Evolutionary conservation across 2,329 filamentous ascomycete species (phyloP).

Genomic region (Tolypocladium paradoxum): DNA sequence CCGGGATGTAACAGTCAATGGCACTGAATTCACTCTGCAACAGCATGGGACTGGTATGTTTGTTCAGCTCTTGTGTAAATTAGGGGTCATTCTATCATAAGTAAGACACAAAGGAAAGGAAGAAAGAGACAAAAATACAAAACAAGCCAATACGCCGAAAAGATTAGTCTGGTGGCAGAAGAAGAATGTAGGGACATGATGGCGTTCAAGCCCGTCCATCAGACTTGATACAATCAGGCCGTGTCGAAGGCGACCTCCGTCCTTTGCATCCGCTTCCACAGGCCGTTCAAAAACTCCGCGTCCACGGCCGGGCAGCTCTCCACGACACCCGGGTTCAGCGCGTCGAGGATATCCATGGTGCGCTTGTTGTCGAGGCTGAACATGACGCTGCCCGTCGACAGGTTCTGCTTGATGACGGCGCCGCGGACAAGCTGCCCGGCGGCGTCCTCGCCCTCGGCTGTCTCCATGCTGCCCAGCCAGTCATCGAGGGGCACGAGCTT

Average conservation of each 20-base stretch:
- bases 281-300: constrained; percentile 6
- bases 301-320: constrained; percentile 11
- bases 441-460: constrained; percentile 6
- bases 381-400: constrained; percentile 13
- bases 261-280: constrained; percentile 9
- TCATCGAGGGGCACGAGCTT: constrained; percentile 9
- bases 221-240: too few species aligned
- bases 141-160: too few species aligned
- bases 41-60: too few species aligned
- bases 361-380: constrained; percentile 11
- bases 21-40: too few species aligned
- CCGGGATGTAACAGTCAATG: too few species aligned
- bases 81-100: too few species aligned
- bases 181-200: too few species aligned
- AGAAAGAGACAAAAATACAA: too few species aligned
- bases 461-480: constrained; percentile 7
- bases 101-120: too few species aligned
- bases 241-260: background rate
- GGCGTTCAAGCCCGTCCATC: too few species aligned
- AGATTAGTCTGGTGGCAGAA: too few species aligned
- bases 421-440: constrained; percentile 7
- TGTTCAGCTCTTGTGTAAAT: too few species aligned
- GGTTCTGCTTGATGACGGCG: constrained; percentile 12
- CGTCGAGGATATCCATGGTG: constrained; percentile 9
- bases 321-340: constrained; percentile 7